These are phyloP conservation scores for Xylariomycetidae sp. DNA, from an alignment of 2,329 filamentous ascomycete species.

Conservation along the genomic window DNA sequence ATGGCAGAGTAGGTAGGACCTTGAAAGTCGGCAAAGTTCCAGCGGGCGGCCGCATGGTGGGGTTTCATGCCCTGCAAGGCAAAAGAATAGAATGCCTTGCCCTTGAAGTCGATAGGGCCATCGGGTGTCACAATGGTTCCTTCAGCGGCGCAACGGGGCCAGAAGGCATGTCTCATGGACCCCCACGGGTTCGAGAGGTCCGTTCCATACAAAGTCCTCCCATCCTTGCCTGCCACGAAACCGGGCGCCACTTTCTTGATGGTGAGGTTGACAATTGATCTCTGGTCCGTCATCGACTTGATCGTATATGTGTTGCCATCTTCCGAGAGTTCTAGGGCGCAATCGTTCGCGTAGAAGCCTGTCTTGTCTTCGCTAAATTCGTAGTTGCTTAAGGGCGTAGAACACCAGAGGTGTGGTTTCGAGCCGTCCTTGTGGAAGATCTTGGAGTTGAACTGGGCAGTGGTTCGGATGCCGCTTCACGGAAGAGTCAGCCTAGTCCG, in stretches of 20 bases:
- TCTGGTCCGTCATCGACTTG: slow-evolving; percentile 81
- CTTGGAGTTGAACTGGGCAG: slow-evolving; percentile 91
- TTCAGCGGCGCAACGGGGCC: slow-evolving; percentile 79
- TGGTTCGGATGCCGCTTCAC: slow-evolving; percentile 78
- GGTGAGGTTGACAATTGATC: slow-evolving; percentile 80
- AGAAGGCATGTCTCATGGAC: slow-evolving; percentile 86
- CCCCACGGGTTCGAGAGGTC: slow-evolving; percentile 87
- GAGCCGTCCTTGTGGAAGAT: slow-evolving; percentile 73
- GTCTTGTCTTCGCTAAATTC: slow-evolving; percentile 81
- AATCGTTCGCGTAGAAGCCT: slow-evolving; percentile 80
- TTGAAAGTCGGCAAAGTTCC: slow-evolving; percentile 95
- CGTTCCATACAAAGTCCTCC: slow-evolving; percentile 80
- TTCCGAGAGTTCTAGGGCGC: slow-evolving; percentile 79
- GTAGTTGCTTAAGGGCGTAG: slow-evolving; percentile 71
- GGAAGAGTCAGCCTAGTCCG: slow-evolving; percentile 13
- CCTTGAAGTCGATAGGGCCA: slow-evolving; percentile 76
- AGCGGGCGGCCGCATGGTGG: slow-evolving; percentile 85
- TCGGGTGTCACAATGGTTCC: slow-evolving; percentile 81
- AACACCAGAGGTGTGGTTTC: slow-evolving; percentile 77
- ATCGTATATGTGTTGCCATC: slow-evolving; percentile 80
- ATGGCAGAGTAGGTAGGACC: slow-evolving; percentile 80
- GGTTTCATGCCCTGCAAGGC: slow-evolving; percentile 98
- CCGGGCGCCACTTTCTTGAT: slow-evolving; percentile 72
- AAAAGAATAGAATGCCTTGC: slow-evolving; percentile 73
- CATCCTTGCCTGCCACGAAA: slow-evolving; percentile 80